Percentiles rank a stretch among this genome's conserved stretches.
Conservation (phyloP, 257 asterid species). For the Misopates orontium region DNA sequence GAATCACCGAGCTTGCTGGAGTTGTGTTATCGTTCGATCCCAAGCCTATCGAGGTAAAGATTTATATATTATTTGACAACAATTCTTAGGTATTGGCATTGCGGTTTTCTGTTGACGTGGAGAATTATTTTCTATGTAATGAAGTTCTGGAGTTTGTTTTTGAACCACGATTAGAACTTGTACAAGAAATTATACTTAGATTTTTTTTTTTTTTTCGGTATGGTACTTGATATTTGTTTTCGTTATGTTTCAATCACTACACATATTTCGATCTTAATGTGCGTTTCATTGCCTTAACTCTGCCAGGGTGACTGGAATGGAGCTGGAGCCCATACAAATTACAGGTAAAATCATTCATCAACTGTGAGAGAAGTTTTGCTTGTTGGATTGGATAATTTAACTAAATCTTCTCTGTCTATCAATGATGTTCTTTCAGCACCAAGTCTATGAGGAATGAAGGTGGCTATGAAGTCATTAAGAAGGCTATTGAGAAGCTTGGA, state of each 20-base stretch:
- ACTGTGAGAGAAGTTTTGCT: neutral
- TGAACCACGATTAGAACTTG: no score
- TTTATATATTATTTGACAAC: neutral
- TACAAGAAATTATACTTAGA: no score
- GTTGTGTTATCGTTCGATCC: constrained; percentile 91
- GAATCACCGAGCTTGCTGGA: constrained; percentile 90
- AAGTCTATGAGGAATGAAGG: constrained; percentile 83
- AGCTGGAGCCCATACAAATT: constrained; percentile 94
- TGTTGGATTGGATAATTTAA: neutral
- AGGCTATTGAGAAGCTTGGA: constrained; percentile 80
- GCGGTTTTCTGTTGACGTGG: neutral
- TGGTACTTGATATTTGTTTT: no score
- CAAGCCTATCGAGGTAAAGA: constrained; percentile 77
- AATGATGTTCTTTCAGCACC: constrained; percentile 51
- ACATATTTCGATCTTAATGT: no score
- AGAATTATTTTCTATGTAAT: neutral
- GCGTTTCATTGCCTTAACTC: no score
- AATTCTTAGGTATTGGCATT: no score
- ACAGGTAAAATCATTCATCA: constrained; percentile 48
- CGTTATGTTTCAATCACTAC: no score
- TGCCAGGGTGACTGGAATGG: constrained; percentile 97
- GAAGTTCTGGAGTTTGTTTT: neutral
- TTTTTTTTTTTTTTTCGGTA: no score
- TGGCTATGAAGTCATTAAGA: constrained; percentile 73
- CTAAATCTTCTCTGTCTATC: neutral